A percentile compares a stretch with the other conserved stretches of the same genome.
phyloP scores from a whole-genome alignment of 306 rosid genomes.

The Quercus aquifolioides region DNA sequence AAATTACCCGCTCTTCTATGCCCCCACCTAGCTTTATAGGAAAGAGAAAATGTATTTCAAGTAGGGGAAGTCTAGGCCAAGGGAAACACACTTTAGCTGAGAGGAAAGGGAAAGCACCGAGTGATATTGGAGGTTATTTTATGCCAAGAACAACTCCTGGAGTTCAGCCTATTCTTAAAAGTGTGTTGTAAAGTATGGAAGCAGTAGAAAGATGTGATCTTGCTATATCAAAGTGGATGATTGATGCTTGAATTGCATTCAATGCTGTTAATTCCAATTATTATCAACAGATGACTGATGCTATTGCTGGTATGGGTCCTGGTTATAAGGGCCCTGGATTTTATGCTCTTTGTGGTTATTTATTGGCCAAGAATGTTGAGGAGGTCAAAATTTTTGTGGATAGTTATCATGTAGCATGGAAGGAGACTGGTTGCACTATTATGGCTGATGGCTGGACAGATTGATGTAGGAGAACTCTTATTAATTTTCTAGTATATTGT shows the following conservation, averaged over 20 bases:
- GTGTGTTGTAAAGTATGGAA: not conserved
- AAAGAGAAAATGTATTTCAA: no score
- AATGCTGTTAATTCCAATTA: not conserved
- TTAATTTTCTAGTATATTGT: not conserved
- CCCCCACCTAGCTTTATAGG: no score
- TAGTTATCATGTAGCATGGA: not conserved
- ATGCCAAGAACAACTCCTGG: not conserved
- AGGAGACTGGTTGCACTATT: not conserved
- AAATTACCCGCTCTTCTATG: no score
- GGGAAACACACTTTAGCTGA: not conserved
- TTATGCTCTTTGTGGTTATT: not conserved
- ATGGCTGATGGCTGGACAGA: not conserved
- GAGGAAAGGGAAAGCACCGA: not conserved
- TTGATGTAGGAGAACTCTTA: not conserved
- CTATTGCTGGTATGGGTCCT: not conserved
- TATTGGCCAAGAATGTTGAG: not conserved
- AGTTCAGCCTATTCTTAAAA: not conserved
- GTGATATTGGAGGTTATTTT: not conserved
- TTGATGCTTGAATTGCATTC: not conserved
- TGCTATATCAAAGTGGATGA: not conserved
- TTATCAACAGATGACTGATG: not conserved
- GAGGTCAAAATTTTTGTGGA: not conserved
- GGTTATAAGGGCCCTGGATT: not conserved
- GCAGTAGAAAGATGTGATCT: not conserved
- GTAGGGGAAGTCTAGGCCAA: not conserved